Evolutionary conservation across 768 basidiomycete species (phyloP), one percentile per base, ranked within the genome.

Genomic region (Pisolithus orientalis): DNA sequence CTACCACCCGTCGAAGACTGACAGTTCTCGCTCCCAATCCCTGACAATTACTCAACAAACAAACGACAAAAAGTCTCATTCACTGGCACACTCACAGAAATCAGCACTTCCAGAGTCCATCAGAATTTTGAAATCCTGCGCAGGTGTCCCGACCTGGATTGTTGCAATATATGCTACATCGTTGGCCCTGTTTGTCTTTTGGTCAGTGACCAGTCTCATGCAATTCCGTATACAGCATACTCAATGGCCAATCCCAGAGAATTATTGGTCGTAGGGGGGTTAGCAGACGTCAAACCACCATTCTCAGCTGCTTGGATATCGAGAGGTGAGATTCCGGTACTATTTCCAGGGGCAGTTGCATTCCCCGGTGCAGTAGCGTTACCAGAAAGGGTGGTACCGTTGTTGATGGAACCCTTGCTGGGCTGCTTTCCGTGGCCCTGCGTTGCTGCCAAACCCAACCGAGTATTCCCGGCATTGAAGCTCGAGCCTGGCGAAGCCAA

Each of bases 91-190:
- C 63, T 49, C 38, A 65, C 84, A 85, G 37, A 81, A 65, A 66
- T 87, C 85, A 9, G 84, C 81, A 11, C 80, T 82, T 28, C 85
- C 85, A 31, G 81, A 83, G 64, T 87, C 85, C 80, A 87, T 82
- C 17, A 87, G 71, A 49, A 87, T 64, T 28, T 70, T 62, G 60
- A 81, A 86, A 54, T 78, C 61, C 32, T 62, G 72, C 8, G 80
- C 75, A 21, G 85, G 85, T 1, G 82, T 85, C n/a, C 86, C 86
- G 44, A 87, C 75, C 59, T 83, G 77, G 10, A 87, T 58, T 10
- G 74, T 78, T 8, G 82, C 78, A 39, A 83, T 64, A 58, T 83
- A 86, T 56, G 76, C 79, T 44, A 79, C 67, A 57, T 85, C 82
- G 49, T 78, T 60, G 7, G 69, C 72, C 57, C 79, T 79, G 49